These are phyloP conservation scores for Arxiozyma bovina DNA, from an alignment of 1,139 yeast species.

Conservation along the genomic window DNA sequence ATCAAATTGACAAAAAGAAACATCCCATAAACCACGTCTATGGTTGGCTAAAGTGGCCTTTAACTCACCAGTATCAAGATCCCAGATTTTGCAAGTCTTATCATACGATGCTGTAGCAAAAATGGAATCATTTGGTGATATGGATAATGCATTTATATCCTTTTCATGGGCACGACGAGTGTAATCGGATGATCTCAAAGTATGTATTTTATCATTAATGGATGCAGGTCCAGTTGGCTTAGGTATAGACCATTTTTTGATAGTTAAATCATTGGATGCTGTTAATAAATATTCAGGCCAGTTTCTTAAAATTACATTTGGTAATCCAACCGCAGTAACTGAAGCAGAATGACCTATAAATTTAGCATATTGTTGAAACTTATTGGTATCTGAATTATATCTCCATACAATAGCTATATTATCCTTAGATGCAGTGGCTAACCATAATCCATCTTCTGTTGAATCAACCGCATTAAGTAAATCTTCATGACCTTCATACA, in stretches of 20 bases:
- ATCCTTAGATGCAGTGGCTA: slow-evolving; percentile 92
- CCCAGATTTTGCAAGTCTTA: slow-evolving; percentile 85
- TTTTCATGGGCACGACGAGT: slow-evolving; percentile 96
- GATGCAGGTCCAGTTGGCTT: slow-evolving; percentile 22
- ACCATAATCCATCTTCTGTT: slow-evolving; percentile 74
- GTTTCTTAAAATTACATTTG: slow-evolving; percentile 43
- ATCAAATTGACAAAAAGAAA: slow-evolving; percentile 71
- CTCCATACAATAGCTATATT: slow-evolving; percentile 78
- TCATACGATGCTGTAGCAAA: slow-evolving; percentile 97
- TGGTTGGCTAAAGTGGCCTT: slow-evolving; percentile 82
- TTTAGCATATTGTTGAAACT: slow-evolving; percentile 48
- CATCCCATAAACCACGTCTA: slow-evolving; percentile 90
- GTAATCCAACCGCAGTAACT: slow-evolving; percentile 73
- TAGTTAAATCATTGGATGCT: slow-evolving; percentile 82
- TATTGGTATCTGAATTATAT: slow-evolving; percentile 36
- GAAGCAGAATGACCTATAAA: slow-evolving; percentile 84
- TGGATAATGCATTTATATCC: slow-evolving; percentile 81
- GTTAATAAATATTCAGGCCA: slow-evolving; percentile 70
- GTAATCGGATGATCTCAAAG: slow-evolving; percentile 52
- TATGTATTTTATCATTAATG: slow-evolving; percentile 27
- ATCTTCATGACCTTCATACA: slow-evolving; percentile 78
- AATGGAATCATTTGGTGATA: slow-evolving; percentile 78
- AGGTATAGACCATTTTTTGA: slow-evolving; percentile 82
- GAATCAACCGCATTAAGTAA: slow-evolving; percentile 73
- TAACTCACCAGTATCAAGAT: slow-evolving; percentile 69